Evolutionary conservation across 768 basidiomycete species (phyloP), one percentile per base, ranked within the genome.

Genomic region (Tylopilus intermedius): DNA sequence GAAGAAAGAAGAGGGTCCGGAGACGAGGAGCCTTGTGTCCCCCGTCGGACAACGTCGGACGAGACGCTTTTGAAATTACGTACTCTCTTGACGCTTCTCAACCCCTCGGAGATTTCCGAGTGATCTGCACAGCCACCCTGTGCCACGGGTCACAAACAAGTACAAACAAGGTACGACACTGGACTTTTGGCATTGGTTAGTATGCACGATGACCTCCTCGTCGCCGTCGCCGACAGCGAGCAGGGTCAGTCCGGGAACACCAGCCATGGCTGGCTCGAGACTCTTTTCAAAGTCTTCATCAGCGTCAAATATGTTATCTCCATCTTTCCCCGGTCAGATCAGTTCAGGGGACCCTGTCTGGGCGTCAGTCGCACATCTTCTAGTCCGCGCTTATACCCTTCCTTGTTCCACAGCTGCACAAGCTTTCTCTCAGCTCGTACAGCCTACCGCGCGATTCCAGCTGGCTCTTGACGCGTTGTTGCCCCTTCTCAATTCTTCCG

Each of bases 381-480:
- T 90, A 56, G 73, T 79, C 30, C 77, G 76, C 66, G 86, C 85
- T 8, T 81, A 80, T 68, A 74, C 80, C 55, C 71, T 87, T 53
- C 86, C 88, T 39, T 90, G 88, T 71, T 88, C 86, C 49, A 83
- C 84, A 14, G 87, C 84, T 7, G 84, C 85, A 40, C 80, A 84
- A 62, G 84, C 86, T 1, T 90, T 88, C 67, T 72, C 76, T 33
- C 84, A 88, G 67, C 79, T 88, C 53, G 85, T 90, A 21, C 86
- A 85, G 66, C 83, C 83, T 21, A 82, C 79, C 47, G 78, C 84
- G 71, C 81, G 87, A 57, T 90, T 90, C 71, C 87, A 89, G 76
- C 79, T 90, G 69, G 88, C 88, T 63, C 79, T 90, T 60, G 88
- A 90, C 74, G 84, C 83, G 73, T 72, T 90, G 65, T 74, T 90